Conservation (phyloP, 768 basidiomycete genomes). For the Pleurotus tuber-regium region DNA sequence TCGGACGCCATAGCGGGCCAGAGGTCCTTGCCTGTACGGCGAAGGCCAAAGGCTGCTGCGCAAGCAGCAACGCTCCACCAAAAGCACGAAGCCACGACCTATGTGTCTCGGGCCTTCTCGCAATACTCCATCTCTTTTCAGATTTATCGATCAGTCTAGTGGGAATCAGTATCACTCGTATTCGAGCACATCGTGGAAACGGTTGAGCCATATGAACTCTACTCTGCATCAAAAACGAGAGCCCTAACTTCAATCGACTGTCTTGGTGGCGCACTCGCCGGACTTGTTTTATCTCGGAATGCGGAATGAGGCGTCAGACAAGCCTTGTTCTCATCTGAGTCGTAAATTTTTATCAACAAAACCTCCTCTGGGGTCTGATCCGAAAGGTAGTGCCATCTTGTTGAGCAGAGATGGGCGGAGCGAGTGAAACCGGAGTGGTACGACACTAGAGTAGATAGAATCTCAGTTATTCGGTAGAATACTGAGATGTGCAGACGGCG, state of each 20-base stretch:
- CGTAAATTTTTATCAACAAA: slow-evolving; percentile 34
- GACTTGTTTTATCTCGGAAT: slow-evolving; percentile 54
- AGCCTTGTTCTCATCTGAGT: slow-evolving; percentile 1
- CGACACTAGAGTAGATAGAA: no score
- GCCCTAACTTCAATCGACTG: slow-evolving; percentile 64
- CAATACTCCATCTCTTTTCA: no score
- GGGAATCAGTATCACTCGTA: no score
- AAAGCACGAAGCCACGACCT: no score
- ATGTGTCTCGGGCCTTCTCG: no score
- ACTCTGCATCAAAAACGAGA: slow-evolving; percentile 52
- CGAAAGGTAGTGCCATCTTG: slow-evolving; percentile 37
- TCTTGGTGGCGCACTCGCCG: slow-evolving; percentile 42
- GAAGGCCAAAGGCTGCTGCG: background rate
- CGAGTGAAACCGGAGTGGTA: no score
- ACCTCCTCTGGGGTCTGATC: slow-evolving; percentile 33
- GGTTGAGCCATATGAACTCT: no score
- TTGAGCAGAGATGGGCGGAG: no score
- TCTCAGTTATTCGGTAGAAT: no score
- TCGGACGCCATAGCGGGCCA: background rate
- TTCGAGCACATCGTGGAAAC: no score
- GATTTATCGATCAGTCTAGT: no score
- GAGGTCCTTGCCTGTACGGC: background rate
- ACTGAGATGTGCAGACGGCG: no score
- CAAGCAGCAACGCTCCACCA: slow-evolving; percentile 5
- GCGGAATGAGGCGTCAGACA: slow-evolving; percentile 59